Evolutionary conservation across 2,329 filamentous ascomycete species (phyloP).

Genomic region (Epichloe baconii): DNA sequence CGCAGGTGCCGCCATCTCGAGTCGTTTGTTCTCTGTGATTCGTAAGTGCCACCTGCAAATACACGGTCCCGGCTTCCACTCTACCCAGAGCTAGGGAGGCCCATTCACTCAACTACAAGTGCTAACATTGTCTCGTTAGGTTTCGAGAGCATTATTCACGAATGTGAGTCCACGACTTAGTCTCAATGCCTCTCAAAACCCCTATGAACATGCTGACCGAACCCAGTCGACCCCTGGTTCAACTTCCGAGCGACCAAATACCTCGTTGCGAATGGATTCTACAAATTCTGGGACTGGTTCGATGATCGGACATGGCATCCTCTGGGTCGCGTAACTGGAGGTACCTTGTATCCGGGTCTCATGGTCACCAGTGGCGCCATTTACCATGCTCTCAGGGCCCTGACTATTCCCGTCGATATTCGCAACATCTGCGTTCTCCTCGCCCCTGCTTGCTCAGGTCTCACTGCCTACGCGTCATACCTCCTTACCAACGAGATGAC

Average conservation of each 20-base stretch:
- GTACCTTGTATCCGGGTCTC: conserved; percentile 94
- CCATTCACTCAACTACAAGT: background rate
- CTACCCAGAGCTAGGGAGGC: background rate
- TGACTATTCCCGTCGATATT: conserved; percentile 91
- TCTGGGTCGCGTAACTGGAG: conserved; percentile 92
- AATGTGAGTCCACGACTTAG: conserved; percentile 55
- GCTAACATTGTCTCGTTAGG: conserved; percentile 38
- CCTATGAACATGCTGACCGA: conserved; percentile 12
- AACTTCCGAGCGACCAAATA: conserved; percentile 99
- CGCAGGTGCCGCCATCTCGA: conserved; percentile 80
- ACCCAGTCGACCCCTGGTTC: conserved; percentile 94
- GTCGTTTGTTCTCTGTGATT: conserved; percentile 95
- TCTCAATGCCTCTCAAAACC: background rate
- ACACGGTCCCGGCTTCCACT: background rate
- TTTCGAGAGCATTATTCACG: conserved; percentile 99
- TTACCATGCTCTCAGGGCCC: conserved; percentile 80
- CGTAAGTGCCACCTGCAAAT: conserved; percentile 43
- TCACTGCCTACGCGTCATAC: conserved; percentile 87
- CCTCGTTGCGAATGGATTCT: conserved; percentile 90
- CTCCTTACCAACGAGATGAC: conserved; percentile 97
- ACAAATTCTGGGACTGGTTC: conserved; percentile 99
- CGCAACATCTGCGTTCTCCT: conserved; percentile 97
- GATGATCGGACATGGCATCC: conserved; percentile 99
- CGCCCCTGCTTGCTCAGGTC: conserved; percentile 83
- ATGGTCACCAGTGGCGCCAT: conserved; percentile 99